phyloP scores from a whole-genome alignment of 352 stramenopile genomes.

The Phytophthora pisi region DNA sequence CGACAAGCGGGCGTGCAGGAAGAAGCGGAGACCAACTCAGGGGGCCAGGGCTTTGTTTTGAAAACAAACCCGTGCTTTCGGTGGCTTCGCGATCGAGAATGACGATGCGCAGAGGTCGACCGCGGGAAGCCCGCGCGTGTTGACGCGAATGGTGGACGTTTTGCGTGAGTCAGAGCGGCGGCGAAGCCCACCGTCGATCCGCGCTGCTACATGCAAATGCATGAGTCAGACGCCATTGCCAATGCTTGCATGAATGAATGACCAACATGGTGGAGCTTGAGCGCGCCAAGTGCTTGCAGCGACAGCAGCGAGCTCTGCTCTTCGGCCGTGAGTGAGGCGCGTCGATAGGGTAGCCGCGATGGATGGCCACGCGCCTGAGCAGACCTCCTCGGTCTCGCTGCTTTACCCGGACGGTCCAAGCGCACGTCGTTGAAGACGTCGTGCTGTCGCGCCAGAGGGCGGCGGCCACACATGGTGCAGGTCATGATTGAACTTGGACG shows the following conservation, averaged over 20 bases:
- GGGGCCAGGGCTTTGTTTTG: background rate
- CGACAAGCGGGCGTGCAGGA: slow-evolving; percentile 10
- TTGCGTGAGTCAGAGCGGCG: slow-evolving; percentile 21
- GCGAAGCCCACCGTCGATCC: slow-evolving; percentile 11
- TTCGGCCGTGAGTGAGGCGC: background rate
- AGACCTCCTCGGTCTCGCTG: slow-evolving; percentile 13
- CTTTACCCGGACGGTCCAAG: slow-evolving; percentile 12
- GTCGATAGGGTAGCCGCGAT: background rate
- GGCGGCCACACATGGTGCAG: background rate
- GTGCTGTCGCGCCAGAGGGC: slow-evolving; percentile 16
- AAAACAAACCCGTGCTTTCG: background rate
- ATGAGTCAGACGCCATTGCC: background rate
- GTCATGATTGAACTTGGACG: background rate
- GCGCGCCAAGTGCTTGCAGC: background rate
- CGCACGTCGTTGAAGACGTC: slow-evolving; percentile 21
- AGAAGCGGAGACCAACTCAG: slow-evolving; percentile 4
- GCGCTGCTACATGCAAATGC: background rate
- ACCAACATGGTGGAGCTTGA: background rate
- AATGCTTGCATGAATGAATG: background rate
- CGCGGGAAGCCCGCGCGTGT: slow-evolving; percentile 11
- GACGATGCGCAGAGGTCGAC: slow-evolving; percentile 9
- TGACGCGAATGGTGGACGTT: slow-evolving; percentile 21
- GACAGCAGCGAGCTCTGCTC: background rate
- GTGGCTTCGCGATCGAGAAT: slow-evolving; percentile 21
- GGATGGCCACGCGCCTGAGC: background rate